These are phyloP conservation scores for Pelomyxa schiedti DNA, from an alignment of 78 protist genomes.

Conservation along the genomic window DNA sequence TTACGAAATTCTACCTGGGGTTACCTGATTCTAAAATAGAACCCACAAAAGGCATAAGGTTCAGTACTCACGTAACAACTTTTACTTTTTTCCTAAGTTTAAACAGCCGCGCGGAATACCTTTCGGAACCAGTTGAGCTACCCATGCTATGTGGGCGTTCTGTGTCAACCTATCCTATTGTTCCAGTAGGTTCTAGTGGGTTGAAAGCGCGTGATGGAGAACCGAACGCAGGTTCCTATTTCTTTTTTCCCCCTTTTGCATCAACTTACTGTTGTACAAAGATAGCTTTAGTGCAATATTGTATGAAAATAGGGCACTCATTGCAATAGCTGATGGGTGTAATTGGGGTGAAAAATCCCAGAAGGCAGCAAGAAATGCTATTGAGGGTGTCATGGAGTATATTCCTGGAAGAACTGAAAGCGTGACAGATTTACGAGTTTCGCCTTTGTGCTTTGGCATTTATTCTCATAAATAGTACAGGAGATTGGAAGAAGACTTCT, in stretches of 20 bases:
- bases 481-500: too few species aligned
- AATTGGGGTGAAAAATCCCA: neutral
- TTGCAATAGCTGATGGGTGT: neutral
- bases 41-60: slow-evolving; percentile 39
- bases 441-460: too few species aligned
- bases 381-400: neutral
- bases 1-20: slow-evolving; percentile 49
- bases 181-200: slow-evolving; percentile 7
- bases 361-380: neutral
- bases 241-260: too few species aligned
- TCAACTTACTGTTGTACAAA: too few species aligned
- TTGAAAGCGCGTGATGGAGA: neutral
- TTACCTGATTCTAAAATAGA: slow-evolving; percentile 31
- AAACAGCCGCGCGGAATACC: too few species aligned
- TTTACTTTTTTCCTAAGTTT: too few species aligned
- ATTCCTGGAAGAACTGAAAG: too few species aligned
- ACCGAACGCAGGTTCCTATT: neutral
- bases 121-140: slow-evolving; percentile 16
- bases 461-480: too few species aligned
- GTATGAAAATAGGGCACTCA: neutral
- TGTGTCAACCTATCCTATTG: slow-evolving; percentile 27
- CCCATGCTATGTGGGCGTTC: slow-evolving; percentile 31
- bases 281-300: neutral
- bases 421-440: too few species aligned
- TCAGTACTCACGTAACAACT: too few species aligned